Conservation (phyloP, 768 basidiomycete genomes). For the Amanita molliuscula region DNA sequence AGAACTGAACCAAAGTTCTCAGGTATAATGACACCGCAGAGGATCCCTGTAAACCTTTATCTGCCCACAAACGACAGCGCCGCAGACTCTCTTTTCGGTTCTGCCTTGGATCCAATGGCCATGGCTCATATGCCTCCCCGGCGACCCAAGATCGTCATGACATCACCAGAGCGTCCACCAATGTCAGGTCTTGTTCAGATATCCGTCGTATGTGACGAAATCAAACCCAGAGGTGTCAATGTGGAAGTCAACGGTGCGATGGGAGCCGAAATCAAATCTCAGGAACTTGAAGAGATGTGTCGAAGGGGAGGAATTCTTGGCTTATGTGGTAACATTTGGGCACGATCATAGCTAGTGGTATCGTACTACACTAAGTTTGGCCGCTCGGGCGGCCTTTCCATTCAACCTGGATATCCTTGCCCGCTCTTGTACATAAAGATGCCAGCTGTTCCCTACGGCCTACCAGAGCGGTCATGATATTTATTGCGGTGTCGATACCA, state of each 20-base stretch:
- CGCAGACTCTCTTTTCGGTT: slow-evolving; percentile 31
- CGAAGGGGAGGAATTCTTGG: slow-evolving; percentile 65
- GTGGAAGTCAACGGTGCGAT: slow-evolving; percentile 52
- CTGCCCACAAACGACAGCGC: slow-evolving; percentile 33
- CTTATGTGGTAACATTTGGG: slow-evolving; percentile 59
- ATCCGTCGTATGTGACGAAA: slow-evolving; percentile 50
- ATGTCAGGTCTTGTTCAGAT: slow-evolving; percentile 60
- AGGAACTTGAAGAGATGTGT: slow-evolving; percentile 57
- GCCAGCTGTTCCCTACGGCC: too few relatives aligned
- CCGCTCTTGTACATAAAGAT: too few relatives aligned
- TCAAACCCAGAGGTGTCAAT: slow-evolving; percentile 39
- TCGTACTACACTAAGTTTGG: not conserved
- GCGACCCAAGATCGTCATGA: slow-evolving; percentile 51
- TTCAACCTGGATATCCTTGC: too few relatives aligned
- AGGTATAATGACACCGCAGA: slow-evolving; percentile 45
- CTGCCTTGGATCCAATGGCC: slow-evolving; percentile 25
- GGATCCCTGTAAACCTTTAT: slow-evolving; percentile 67
- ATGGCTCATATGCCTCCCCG: slow-evolving; percentile 24
- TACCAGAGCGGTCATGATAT: too few relatives aligned
- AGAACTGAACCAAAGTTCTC: slow-evolving; percentile 5
- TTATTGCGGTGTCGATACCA: too few relatives aligned
- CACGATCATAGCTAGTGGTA: slow-evolving; percentile 14
- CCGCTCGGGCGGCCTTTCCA: too few relatives aligned
- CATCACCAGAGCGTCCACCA: slow-evolving; percentile 54
- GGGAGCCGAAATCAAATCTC: slow-evolving; percentile 41